Evolutionary conservation across 2,329 filamentous ascomycete genomes (phyloP).

Genomic region (Incumbomyces delicatus): DNA sequence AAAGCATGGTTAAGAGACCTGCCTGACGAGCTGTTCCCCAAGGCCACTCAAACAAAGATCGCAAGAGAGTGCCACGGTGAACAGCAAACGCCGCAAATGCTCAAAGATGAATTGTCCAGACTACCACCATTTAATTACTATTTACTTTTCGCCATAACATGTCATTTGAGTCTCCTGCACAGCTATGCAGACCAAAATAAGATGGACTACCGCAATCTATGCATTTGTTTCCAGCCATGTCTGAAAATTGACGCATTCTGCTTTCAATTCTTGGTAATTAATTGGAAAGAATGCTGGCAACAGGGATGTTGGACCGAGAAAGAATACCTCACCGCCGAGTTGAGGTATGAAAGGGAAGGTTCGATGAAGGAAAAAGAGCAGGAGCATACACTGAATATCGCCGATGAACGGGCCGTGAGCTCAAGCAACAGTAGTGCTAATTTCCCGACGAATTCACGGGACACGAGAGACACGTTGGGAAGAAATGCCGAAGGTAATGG

Average conservation of each 20-base stretch:
- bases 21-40: slow-evolving; percentile 90
- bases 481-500: neutral
- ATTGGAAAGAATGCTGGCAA: slow-evolving; percentile 96
- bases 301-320: slow-evolving; percentile 79
- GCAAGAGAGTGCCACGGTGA: slow-evolving; percentile 69
- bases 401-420: slow-evolving; percentile 50
- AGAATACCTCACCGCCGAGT: slow-evolving; percentile 56
- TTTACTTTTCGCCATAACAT: slow-evolving; percentile 91
- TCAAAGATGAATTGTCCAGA: slow-evolving; percentile 85
- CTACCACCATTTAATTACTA: slow-evolving; percentile 98
- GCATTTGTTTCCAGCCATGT: slow-evolving; percentile 93
- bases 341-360: slow-evolving; percentile 21
- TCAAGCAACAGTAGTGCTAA: slow-evolving; percentile 57
- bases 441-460: neutral
- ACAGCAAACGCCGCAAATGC: slow-evolving; percentile 69
- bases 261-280: slow-evolving; percentile 88
- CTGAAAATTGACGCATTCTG: slow-evolving; percentile 93
- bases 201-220: slow-evolving; percentile 93
- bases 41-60: slow-evolving; percentile 68
- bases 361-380: slow-evolving; percentile 9
- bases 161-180: slow-evolving; percentile 82
- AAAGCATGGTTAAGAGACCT: slow-evolving; percentile 92
- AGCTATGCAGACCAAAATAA: slow-evolving; percentile 93
- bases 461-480: neutral
- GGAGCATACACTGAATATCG: slow-evolving; percentile 18